Percentiles rank a stretch among this genome's conserved stretches.
phyloP scores from a whole-genome alignment of 2,329 filamentous ascomycete genomes.

The Penicillium verrucosum region DNA sequence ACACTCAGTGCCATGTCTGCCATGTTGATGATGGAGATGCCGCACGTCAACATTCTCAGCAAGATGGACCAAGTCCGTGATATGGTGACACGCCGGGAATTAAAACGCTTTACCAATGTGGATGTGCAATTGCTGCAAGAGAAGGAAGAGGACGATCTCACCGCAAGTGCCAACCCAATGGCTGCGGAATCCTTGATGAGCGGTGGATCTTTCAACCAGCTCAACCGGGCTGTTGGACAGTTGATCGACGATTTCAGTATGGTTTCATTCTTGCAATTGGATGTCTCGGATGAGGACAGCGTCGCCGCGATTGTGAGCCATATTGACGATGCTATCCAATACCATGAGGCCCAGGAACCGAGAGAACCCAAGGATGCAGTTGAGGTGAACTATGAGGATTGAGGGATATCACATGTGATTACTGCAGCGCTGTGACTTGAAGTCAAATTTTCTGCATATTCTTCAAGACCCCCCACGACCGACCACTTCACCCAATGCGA shows the following conservation, averaged over 20 bases:
- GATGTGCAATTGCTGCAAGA: constrained; percentile 80
- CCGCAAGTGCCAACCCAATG: constrained; percentile 58
- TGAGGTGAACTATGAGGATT: constrained; percentile 51
- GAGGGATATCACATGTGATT: constrained; percentile 14
- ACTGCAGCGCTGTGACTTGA: background rate
- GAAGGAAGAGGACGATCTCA: constrained; percentile 48
- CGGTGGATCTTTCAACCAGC: constrained; percentile 72
- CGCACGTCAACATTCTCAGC: constrained; percentile 91
- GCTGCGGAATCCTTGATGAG: constrained; percentile 71
- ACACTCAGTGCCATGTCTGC: constrained; percentile 96
- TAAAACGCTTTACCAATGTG: constrained; percentile 86
- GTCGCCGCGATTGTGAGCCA: constrained; percentile 80
- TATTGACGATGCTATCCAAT: constrained; percentile 92
- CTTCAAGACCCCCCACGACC: background rate
- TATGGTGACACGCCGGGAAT: constrained; percentile 78
- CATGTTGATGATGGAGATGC: constrained; percentile 97
- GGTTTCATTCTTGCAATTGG: constrained; percentile 89
- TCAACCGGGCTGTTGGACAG: constrained; percentile 84
- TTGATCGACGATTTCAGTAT: constrained; percentile 97
- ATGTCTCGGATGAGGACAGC: constrained; percentile 89
- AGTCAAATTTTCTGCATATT: background rate
- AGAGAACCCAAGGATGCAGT: constrained; percentile 70
- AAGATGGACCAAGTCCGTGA: constrained; percentile 98
- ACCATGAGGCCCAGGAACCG: constrained; percentile 88
- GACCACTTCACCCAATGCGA: background rate